phyloP scores from a whole-genome alignment of 805 yeast genomes.

The Millerozyma acaciae region DNA sequence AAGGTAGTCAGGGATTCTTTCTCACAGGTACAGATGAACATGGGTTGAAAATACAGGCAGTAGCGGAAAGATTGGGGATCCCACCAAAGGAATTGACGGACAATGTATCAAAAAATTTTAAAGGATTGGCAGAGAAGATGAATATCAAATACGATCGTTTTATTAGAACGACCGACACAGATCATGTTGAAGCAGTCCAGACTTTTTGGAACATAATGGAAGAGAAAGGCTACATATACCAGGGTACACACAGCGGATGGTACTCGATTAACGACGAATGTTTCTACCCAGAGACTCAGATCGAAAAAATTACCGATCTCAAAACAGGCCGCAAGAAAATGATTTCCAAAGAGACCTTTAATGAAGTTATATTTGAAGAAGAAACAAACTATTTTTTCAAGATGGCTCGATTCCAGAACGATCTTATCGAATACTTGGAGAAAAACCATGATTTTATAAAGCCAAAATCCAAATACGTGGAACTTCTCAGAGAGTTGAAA shows the following conservation, averaged over 20 bases:
- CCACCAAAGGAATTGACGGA: constrained; percentile 71
- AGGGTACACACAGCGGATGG: constrained; percentile 90
- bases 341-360: constrained; percentile 66
- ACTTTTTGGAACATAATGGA: constrained; percentile 64
- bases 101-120: constrained; percentile 59
- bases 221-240: constrained; percentile 64
- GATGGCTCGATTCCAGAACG: constrained; percentile 55
- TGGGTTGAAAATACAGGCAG: constrained; percentile 88
- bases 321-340: constrained; percentile 28
- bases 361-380: constrained; percentile 67
- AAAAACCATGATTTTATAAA: constrained; percentile 55
- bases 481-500: constrained; percentile 57
- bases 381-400: constrained; percentile 88
- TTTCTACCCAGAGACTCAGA: constrained; percentile 81
- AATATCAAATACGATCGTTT: constrained; percentile 67
- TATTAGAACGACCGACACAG: constrained; percentile 84
- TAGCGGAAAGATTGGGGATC: constrained; percentile 54
- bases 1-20: constrained; percentile 41
- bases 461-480: constrained; percentile 56
- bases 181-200: constrained; percentile 64
- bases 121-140: constrained; percentile 53
- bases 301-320: constrained; percentile 33
- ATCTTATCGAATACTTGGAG: constrained; percentile 48
- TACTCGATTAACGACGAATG: constrained; percentile 93
- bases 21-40: constrained; percentile 97